phyloP scores from a whole-genome alignment of 129 eudicot species.

The Kitagawia praeruptora region DNA sequence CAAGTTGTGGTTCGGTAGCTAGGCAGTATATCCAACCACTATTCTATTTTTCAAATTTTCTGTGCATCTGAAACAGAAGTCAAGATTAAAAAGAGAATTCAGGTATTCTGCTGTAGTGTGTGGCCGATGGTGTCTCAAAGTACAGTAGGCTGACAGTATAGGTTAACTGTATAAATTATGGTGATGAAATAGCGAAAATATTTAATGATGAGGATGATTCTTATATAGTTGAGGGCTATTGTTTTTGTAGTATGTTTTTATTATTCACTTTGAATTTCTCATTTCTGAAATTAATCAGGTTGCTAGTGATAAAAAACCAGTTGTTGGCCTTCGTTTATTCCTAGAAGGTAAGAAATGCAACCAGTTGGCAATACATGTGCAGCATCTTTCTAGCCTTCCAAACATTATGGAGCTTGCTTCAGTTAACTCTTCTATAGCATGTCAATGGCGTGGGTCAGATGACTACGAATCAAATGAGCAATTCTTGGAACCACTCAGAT shows the following conservation, averaged over 20 bases:
- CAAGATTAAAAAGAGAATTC: too few species aligned
- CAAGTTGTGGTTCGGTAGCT: not conserved
- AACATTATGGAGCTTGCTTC: slow-evolving; percentile 36
- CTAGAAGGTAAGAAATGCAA: slow-evolving; percentile 79
- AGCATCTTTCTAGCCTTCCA: slow-evolving; percentile 75
- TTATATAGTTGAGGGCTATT: not conserved
- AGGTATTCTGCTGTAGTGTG: not conserved
- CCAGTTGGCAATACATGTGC: slow-evolving; percentile 69
- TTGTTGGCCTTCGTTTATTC: slow-evolving; percentile 76
- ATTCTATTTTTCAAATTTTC: not conserved
- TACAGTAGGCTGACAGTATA: not conserved
- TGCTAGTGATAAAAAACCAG: slow-evolving; percentile 50
- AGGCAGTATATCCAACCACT: not conserved
- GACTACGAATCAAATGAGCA: slow-evolving; percentile 43
- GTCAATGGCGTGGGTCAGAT: slow-evolving; percentile 85
- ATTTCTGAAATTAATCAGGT: slow-evolving; percentile 38
- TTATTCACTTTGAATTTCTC: not conserved
- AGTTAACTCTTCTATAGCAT: slow-evolving; percentile 14
- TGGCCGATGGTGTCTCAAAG: not conserved
- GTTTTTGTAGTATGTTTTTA: not conserved
- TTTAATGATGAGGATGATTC: not conserved
- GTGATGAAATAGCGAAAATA: not conserved
- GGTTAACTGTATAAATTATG: not conserved
- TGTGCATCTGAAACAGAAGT: not conserved
- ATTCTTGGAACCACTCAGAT: slow-evolving; percentile 68